Conservation (phyloP, 495 filamentous ascomycete genomes). For the Astrocystis sublimbata region DNA sequence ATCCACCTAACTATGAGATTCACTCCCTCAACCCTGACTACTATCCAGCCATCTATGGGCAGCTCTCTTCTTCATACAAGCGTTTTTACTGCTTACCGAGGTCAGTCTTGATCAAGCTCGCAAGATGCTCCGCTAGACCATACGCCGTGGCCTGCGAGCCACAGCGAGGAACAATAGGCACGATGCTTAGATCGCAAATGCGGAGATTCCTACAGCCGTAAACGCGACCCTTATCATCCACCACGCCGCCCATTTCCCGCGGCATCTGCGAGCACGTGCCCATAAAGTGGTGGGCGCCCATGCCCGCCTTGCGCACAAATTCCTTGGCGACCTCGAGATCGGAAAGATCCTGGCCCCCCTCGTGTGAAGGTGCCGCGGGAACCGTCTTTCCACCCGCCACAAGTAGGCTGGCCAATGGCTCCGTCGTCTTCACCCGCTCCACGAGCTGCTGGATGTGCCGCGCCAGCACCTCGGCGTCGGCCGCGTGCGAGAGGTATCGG, state of each 20-base stretch:
- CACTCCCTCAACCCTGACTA: no score
- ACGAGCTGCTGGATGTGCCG: not conserved
- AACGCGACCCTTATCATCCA: not conserved
- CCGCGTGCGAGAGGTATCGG: not conserved
- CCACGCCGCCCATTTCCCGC: not conserved
- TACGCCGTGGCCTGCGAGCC: not conserved
- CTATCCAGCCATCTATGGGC: no score
- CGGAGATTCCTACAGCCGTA: not conserved
- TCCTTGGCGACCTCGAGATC: not conserved
- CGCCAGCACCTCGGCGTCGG: not conserved
- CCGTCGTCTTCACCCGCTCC: not conserved
- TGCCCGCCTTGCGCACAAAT: not conserved
- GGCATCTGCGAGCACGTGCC: not conserved
- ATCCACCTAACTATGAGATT: no score
- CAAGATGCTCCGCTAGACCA: not conserved
- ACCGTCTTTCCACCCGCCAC: no score
- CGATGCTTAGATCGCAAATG: not conserved
- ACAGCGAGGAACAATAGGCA: not conserved
- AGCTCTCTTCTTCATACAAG: no score
- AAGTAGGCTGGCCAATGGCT: not conserved
- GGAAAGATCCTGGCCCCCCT: no score
- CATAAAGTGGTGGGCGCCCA: not conserved
- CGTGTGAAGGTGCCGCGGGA: no score
- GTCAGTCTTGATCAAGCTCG: not conserved
- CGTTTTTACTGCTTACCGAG: no score